Evolutionary conservation across 163 green algal genomes (phyloP), one percentile per base, ranked within the genome.

Genomic region (Scenedesmus sp.): DNA sequence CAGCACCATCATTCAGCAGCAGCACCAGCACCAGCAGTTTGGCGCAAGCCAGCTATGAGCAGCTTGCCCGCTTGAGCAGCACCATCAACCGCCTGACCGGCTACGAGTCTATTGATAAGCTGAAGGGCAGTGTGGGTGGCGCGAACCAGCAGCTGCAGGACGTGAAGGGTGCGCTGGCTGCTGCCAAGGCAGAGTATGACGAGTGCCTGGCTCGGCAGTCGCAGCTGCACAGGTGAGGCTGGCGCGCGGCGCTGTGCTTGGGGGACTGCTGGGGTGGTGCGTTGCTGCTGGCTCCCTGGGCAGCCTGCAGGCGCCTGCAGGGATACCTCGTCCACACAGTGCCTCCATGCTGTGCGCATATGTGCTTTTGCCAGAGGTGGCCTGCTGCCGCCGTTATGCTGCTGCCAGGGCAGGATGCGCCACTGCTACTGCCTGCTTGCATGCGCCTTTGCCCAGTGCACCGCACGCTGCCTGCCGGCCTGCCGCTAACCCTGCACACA

Each of bases 101-200:
- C 0, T 94, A 94, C 59, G 81, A 87, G 44, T 65, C 53, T 0
- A 94, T 94, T 10, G 92, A 94, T 65, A 53, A 81, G 16, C 72
- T 94, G 15, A 94, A 94, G 82, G 49, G 20, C 43, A 65, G 56
- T 1, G 85, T 94, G 51, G 92, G 73, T 13, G 49, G 85, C n/a
- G 92, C 90, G 22, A 78, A 93, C n/a, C 72, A 46, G 42, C 43
- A 82, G 35, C 83, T 93, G 46, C 87, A 91, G 76, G 16, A 79
- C 9, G 10, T 76, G 65, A 65, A 90, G 87, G 1, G 37, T 79
- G 43, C 59, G 51, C 72, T 87, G 91, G 65, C 85, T 59, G 76
- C 49, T 59, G 35, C 56, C 51, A 84, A 94, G 85, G 73, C n/a
- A 9, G 83, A 35, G 24, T 90, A 93, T 79, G 91, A 93, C 18